Evolutionary conservation across 2,329 filamentous ascomycete species (phyloP).

Genomic region (Cladosporium sp.): DNA sequence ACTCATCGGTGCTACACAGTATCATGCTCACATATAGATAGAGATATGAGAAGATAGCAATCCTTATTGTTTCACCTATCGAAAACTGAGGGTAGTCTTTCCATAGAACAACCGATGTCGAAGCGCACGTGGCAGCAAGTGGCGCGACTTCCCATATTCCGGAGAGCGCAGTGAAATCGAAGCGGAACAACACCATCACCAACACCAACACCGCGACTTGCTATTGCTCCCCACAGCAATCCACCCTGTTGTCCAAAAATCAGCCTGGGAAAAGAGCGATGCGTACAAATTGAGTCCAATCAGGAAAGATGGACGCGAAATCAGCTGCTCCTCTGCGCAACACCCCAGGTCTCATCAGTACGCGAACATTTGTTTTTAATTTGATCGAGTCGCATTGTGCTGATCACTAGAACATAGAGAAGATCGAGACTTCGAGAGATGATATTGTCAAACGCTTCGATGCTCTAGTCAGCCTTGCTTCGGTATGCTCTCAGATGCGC

Average conservation of each 20-base stretch:
- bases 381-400: background rate
- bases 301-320: conserved; percentile 16
- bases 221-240: background rate
- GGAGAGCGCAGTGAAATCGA: conserved; percentile 5
- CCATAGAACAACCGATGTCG: background rate
- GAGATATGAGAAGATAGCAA: background rate
- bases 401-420: conserved; percentile 29
- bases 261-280: background rate
- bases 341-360: conserved; percentile 43
- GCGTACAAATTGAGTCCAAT: background rate
- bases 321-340: conserved; percentile 36
- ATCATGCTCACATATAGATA: background rate
- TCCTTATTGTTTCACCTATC: background rate
- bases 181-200: conserved; percentile 6
- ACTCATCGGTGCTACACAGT: background rate
- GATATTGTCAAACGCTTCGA: conserved; percentile 54
- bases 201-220: background rate
- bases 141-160: background rate
- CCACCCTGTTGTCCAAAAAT: background rate
- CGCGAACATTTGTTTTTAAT: background rate
- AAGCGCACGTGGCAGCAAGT: conserved; percentile 8
- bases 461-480: conserved; percentile 55
- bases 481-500: conserved; percentile 38
- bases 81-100: background rate
- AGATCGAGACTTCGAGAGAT: conserved; percentile 42